These are phyloP conservation scores for Phyllosticta citriasiana DNA, from an alignment of 2,329 filamentous ascomycete species.

Conservation along the genomic window DNA sequence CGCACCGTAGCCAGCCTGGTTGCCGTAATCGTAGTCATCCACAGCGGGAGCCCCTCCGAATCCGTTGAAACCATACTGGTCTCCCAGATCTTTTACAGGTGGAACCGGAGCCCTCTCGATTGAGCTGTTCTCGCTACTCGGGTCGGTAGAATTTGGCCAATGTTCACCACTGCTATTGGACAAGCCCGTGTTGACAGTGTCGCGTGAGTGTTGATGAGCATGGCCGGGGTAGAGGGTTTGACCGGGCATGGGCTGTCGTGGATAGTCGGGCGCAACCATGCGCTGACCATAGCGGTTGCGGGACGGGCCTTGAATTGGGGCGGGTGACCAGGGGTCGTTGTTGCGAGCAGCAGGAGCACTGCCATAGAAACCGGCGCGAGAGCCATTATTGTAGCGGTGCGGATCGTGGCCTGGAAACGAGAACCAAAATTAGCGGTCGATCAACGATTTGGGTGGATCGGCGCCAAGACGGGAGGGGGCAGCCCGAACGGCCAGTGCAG, in stretches of 20 bases:
- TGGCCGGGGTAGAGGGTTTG: constrained; percentile 38
- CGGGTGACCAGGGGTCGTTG: constrained; percentile 19
- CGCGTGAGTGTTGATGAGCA: constrained; percentile 68
- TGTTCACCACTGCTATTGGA: constrained; percentile 65
- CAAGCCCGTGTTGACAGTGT: constrained; percentile 72
- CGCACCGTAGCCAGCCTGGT: constrained; percentile 3
- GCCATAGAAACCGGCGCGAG: constrained; percentile 27
- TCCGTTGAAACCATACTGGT: constrained; percentile 51
- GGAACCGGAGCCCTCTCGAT: constrained; percentile 52
- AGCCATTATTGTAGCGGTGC: constrained; percentile 11
- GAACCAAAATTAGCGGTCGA: constrained; percentile 1
- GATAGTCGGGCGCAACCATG: not conserved
- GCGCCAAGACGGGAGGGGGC: constrained; percentile 9
- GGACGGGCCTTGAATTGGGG: constrained; percentile 23
- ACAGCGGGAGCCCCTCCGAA: constrained; percentile 35
- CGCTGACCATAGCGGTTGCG: constrained; percentile 31
- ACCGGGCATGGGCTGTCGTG: constrained; percentile 27
- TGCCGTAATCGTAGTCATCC: constrained; percentile 26
- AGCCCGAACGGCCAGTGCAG: not conserved
- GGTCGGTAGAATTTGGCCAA: constrained; percentile 74
- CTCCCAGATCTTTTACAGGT: constrained; percentile 18
- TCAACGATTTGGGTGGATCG: not conserved
- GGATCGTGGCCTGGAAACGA: constrained; percentile 5
- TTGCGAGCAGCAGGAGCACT: constrained; percentile 17
- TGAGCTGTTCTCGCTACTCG: constrained; percentile 88